Conservation (phyloP, 768 basidiomycete genomes). For the Dioszegia hungarica region DNA sequence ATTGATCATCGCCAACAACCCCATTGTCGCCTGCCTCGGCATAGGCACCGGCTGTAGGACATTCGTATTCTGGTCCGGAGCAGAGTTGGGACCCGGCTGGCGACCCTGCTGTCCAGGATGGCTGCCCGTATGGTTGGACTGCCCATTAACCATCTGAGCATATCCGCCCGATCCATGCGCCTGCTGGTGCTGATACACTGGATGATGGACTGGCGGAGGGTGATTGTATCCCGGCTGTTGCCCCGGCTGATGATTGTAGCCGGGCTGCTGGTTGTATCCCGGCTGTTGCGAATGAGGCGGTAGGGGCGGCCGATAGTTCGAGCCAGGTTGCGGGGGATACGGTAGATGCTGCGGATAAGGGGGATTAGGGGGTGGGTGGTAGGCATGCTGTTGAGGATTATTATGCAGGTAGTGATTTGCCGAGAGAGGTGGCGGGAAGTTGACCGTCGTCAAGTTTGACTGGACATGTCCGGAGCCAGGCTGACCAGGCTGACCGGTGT, state of each 20-base stretch:
- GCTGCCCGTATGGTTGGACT: too few relatives aligned
- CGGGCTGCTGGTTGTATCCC: too few relatives aligned
- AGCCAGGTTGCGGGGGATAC: not conserved
- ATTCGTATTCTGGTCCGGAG: not conserved
- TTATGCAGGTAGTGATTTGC: not conserved
- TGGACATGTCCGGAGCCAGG: too few relatives aligned
- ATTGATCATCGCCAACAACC: constrained; percentile 15
- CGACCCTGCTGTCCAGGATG: too few relatives aligned
- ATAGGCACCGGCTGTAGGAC: constrained; percentile 8
- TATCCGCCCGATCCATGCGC: too few relatives aligned
- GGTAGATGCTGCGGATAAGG: not conserved
- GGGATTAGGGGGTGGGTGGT: not conserved
- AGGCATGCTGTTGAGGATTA: not conserved
- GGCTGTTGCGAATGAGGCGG: too few relatives aligned
- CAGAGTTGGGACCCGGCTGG: not conserved
- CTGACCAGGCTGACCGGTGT: too few relatives aligned
- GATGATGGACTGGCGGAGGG: too few relatives aligned
- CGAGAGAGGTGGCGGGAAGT: not conserved
- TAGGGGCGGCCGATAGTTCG: too few relatives aligned
- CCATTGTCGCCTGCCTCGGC: not conserved
- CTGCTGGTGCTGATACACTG: too few relatives aligned
- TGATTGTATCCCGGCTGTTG: too few relatives aligned
- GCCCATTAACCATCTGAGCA: too few relatives aligned
- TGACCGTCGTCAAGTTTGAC: not conserved
- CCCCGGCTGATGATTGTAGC: not conserved